Conservation (phyloP, 164 flowering plant genomes). For the Vitis labrusca region DNA sequence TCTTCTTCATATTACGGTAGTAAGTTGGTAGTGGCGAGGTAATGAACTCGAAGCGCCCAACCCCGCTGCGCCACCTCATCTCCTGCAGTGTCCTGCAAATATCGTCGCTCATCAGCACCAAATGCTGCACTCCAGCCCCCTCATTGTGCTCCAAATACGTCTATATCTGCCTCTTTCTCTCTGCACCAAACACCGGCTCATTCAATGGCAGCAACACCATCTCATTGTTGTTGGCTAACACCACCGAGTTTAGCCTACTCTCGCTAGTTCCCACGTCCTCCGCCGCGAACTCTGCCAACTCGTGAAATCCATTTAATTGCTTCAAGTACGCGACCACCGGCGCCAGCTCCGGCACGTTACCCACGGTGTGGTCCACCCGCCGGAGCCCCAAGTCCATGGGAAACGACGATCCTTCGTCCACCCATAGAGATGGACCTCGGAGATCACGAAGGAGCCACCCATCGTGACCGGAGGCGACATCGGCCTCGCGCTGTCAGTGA, state of each 20-base stretch:
- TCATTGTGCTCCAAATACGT: slow-evolving; percentile 91
- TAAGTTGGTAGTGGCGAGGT: slow-evolving; percentile 90
- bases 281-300: slow-evolving; percentile 83
- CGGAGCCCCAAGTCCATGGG: slow-evolving; percentile 64
- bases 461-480: slow-evolving; percentile 32
- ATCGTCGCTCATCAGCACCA: slow-evolving; percentile 66
- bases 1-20: slow-evolving; percentile 62
- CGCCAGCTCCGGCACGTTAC: slow-evolving; percentile 66
- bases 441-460: slow-evolving; percentile 19
- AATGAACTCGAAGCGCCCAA: slow-evolving; percentile 91
- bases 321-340: slow-evolving; percentile 62
- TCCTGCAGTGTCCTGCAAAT: slow-evolving; percentile 77
- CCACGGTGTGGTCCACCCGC: slow-evolving; percentile 82
- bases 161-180: slow-evolving; percentile 90
- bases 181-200: slow-evolving; percentile 84
- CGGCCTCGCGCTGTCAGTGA: slow-evolving; percentile 55
- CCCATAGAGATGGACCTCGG: slow-evolving; percentile 66
- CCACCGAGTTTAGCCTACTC: slow-evolving; percentile 89
- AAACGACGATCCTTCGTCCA: slow-evolving; percentile 25
- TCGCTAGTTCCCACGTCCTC: slow-evolving; percentile 87
- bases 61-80: slow-evolving; percentile 66
- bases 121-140: slow-evolving; percentile 82
- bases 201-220: slow-evolving; percentile 74
- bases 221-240: slow-evolving; percentile 73
- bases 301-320: slow-evolving; percentile 76